Evolutionary conservation across 352 stramenopile genomes (phyloP), one percentile per base, ranked within the genome.

Genomic region (Globisporangium apiculatum): DNA sequence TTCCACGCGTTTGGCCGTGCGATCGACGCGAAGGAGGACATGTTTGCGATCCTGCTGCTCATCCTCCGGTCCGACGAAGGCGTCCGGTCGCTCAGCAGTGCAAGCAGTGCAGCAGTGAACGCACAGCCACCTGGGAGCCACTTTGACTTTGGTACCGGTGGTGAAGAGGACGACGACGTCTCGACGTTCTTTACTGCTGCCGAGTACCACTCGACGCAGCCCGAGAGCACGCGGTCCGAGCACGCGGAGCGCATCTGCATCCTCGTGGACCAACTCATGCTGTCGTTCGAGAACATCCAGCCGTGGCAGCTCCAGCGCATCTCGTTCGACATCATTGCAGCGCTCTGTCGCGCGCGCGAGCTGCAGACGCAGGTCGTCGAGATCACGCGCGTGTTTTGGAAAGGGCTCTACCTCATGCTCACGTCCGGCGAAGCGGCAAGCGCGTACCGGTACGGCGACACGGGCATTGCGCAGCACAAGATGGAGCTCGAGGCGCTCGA

Each of bases 401-500:
- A 88, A 61, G 78, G 74, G 2, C 59, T 92, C 15, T 89, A 92
- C 55, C 66, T 92, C 42, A 83, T 92, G 38, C 59, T 92, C 40
- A 78, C 76, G 10, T 87, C 78, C 8, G 78, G 79, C 6, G 82
- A 87, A 51, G 82, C 71, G 48, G 68, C 73, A 14, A 75, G 67
- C 37, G 66, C 75, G 46, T 66, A 83, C 35, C 64, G 54, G 9
- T 62, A 75, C 10, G 66, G 68, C 38, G 63, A 68, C 57, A 67
- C 53, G 31, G 54, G 18, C 63, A 70, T 60, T 68, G 66, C 15
- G 72, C 66, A 31, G 63, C 69, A 48, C 10, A 78, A 86, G 53
- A 75, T 89, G 66, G 80, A 91, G 58, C 73, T 68, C 36, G 75
- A 90, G n/a, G 77, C 88, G 55, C 62, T 92, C 5, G 80, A 90